Base-by-base conservation (phyloP, 2,329 filamentous ascomycete species). In the Cladosporium velox region DNA sequence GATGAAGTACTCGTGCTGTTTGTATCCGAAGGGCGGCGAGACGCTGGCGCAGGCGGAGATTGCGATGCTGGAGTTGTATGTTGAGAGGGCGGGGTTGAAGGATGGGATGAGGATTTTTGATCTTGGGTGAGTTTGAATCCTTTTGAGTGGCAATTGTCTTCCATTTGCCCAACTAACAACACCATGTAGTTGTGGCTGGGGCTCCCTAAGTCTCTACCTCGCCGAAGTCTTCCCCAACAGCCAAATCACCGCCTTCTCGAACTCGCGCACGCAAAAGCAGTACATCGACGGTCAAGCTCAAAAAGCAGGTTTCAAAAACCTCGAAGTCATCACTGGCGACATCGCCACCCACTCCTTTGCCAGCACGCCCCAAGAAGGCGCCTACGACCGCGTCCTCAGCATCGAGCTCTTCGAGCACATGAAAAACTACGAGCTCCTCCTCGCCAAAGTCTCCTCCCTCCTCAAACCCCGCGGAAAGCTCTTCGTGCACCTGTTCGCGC, bases 341-440 rank as follows among this genome's bases (percentile, higher is more conserved):
- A 85, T 90, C 1, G 86, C 88, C 18, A 84, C 87, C 66, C 87
- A 90, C 71, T 86, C 89, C 71, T 91, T 91, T 72, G 79, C 85
- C 67, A 75, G 79, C 11, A 79, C 80, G 30, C 65, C 69, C 15
- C 67, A 72, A 26, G 74, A 72, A 62, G 68, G 68, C 57, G 64
- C 70, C 44, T 91, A 87, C 71, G 89, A 91, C 74, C 83, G 89
- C 14, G 86, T 91, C 1, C 80, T 91, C 18, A 88, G 86, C 8
- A 88, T 91, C 68, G 89, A 90, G 82, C 81, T 91, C 14, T 91
- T 91, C 72, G 89, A 91, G 75, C 89, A 91, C 76, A 91, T 91
- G 88, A 91, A 91, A 76, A 91, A 91, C 76, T 91, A 91, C 76
- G 84, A 88, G 68, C 79, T 87, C 14, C 83, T 91, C 28, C 85